Evolutionary conservation across 225 moss, liverwort and hornwort species (phyloP).

Genomic region (Antitrichia curtipendula): DNA sequence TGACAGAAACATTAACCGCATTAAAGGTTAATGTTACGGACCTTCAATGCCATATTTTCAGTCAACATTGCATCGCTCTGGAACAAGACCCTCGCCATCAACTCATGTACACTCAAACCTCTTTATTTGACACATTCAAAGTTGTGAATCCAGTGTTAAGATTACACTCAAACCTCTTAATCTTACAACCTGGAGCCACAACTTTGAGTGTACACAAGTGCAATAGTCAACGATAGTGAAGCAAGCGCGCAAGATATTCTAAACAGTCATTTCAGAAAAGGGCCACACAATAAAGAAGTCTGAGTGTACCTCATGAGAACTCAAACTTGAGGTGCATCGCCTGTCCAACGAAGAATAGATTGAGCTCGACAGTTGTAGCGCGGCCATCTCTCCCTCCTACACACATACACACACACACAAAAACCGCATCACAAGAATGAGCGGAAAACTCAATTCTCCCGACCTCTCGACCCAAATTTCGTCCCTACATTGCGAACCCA

Average conservation of each 20-base stretch:
- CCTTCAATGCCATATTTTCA: background rate
- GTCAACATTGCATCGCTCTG: background rate
- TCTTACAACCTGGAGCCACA: background rate
- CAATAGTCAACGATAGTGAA: background rate
- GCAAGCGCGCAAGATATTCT: background rate
- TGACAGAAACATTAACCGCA: background rate
- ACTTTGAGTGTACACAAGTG: background rate
- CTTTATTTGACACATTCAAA: background rate
- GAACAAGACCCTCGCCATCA: background rate
- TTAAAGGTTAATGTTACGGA: too few species aligned
- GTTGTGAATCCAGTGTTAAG: background rate
- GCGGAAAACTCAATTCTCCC: too few species aligned
- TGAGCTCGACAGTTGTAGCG: slow-evolving; percentile 22
- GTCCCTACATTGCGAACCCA: background rate
- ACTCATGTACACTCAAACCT: background rate
- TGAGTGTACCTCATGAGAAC: slow-evolving; percentile 11
- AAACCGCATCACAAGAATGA: background rate
- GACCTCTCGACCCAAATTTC: background rate
- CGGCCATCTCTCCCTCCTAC: slow-evolving; percentile 16
- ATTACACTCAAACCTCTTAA: background rate
- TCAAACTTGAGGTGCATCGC: background rate
- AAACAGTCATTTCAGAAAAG: background rate
- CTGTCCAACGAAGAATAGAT: slow-evolving; percentile 23
- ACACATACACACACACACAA: background rate
- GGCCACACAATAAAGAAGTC: background rate